A percentile compares a stretch with the other conserved stretches of the same genome.
These are phyloP conservation scores for Zangia roseola DNA, from an alignment of 768 basidiomycete genomes.

Conservation along the genomic window DNA sequence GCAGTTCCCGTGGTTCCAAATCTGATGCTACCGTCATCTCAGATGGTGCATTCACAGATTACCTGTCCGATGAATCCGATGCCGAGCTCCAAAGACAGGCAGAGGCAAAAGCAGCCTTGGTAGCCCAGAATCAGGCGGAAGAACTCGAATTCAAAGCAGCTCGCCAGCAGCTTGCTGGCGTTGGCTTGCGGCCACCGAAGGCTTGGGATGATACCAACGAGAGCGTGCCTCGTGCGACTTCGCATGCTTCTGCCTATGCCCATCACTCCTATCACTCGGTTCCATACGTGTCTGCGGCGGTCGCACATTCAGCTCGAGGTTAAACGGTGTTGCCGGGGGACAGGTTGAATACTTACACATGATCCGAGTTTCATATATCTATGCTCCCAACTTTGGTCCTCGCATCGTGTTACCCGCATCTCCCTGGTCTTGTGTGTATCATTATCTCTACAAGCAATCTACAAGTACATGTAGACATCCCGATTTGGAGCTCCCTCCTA, in stretches of 20 bases:
- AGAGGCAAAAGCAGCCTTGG: constrained; percentile 70
- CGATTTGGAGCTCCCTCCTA: constrained; percentile 13
- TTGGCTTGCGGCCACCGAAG: constrained; percentile 75
- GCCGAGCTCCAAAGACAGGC: constrained; percentile 85
- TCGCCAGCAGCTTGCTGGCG: constrained; percentile 70
- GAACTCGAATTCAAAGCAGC: constrained; percentile 81
- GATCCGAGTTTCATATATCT: constrained; percentile 21
- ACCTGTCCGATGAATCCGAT: constrained; percentile 91
- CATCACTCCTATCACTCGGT: constrained; percentile 31
- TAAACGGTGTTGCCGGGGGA: constrained; percentile 11
- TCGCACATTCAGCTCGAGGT: constrained; percentile 32
- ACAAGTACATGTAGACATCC: constrained; percentile 8
- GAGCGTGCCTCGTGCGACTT: constrained; percentile 23
- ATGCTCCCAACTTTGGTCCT: constrained; percentile 17
- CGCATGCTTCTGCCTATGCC: constrained; percentile 23
- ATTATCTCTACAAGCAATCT: constrained; percentile 3
- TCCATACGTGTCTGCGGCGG: constrained; percentile 24
- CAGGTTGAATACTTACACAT: constrained; percentile 21
- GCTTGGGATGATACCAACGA: constrained; percentile 64
- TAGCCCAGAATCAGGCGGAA: constrained; percentile 79
- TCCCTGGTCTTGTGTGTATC: constrained; percentile 17
- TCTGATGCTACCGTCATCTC: constrained; percentile 80
- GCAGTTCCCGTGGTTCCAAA: constrained; percentile 49
- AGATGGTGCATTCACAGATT: constrained; percentile 87
- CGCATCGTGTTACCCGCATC: constrained; percentile 16